Evolutionary conservation across 2,329 filamentous ascomycete species (phyloP).

Genomic region (Penicillium aurantiogriseum): DNA sequence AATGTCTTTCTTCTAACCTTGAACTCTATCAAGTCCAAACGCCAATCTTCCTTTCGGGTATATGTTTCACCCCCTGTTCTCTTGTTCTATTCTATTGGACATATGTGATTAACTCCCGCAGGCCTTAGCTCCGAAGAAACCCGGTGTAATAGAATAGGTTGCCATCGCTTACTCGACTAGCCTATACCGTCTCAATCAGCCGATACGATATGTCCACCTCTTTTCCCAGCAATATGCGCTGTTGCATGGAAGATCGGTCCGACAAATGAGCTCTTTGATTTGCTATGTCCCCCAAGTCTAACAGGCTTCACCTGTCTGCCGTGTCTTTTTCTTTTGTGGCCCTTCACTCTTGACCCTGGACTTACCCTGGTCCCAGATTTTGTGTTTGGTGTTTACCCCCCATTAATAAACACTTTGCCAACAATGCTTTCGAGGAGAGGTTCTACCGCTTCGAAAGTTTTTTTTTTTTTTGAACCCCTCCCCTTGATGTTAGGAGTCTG

Average conservation of each 20-base stretch:
- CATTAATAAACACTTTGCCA: not conserved
- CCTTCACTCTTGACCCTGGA: constrained; percentile 1
- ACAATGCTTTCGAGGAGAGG: not conserved
- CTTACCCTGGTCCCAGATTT: not conserved
- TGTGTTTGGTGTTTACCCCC: not conserved
- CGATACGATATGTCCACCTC: constrained; percentile 1
- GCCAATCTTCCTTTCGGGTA: not conserved
- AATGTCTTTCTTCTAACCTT: not conserved
- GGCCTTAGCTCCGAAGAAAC: constrained; percentile 13
- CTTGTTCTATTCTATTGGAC: constrained; percentile 3
- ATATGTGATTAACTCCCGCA: constrained; percentile 16
- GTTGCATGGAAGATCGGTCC: constrained; percentile 9
- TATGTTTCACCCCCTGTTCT: constrained; percentile 13
- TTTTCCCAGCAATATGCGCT: constrained; percentile 4
- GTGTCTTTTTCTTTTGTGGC: not conserved
- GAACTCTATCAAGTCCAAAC: constrained; percentile 8
- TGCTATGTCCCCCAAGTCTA: constrained; percentile 13
- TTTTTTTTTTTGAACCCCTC: not conserved
- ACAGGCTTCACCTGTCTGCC: constrained; percentile 13
- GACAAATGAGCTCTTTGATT: constrained; percentile 12
- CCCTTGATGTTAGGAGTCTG: not conserved
- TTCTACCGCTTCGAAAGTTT: not conserved
- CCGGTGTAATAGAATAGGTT: constrained; percentile 9
- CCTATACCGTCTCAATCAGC: constrained; percentile 11
- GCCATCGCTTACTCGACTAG: constrained; percentile 13